Evolutionary conservation across 2,329 filamentous ascomycete genomes (phyloP), one percentile per base, ranked within the genome.

Genomic region (Myriosclerotinia curreyana): DNA sequence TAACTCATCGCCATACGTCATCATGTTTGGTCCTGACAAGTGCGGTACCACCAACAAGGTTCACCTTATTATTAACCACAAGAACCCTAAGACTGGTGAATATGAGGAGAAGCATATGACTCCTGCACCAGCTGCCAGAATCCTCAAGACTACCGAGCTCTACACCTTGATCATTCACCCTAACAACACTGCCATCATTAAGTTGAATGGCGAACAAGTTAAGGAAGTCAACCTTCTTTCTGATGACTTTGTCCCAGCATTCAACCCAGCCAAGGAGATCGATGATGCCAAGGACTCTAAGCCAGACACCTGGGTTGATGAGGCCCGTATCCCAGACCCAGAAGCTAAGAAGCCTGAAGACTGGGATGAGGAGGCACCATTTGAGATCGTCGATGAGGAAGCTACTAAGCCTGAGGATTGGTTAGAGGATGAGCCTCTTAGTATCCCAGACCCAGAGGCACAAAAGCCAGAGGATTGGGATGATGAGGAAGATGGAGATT

Each of bases 11-110:
- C 95, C 95, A 56, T 99, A 99, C 77, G 91, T 99, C 72, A 96
- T 99, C 85, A 99, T 99, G 95, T 99, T 99, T 77, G 95, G 95
- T 72, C 95, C 95, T 73, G 95, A 99, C 84, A 98, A 98, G 89
- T 99, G 95, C 78, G 95, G 95, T 79, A 86, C 92, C 77, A 98
- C 92, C 79, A 99, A 99, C 89, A 98, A 98, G 89, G 91, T 96
- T 61, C 85, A 87, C 80, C 96, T 99, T 82, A 99, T 99, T 79
- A 96, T 99, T 87, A 95, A 96, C 81, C 95, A 99, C 90, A 99
- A 98, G 91, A 99, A 98, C 87, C 95, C 95, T 77, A 97, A 96
- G 90, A 97, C 92, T 54, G 94, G 94, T 82, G 92, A 97, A 80
- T 99, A 99, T 75, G 94, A 99, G 86, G 95, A 99, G 90, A 99